These are phyloP conservation scores for Ottelia alismoides DNA, from an alignment of 106 monocot genomes.

Conservation along the genomic window DNA sequence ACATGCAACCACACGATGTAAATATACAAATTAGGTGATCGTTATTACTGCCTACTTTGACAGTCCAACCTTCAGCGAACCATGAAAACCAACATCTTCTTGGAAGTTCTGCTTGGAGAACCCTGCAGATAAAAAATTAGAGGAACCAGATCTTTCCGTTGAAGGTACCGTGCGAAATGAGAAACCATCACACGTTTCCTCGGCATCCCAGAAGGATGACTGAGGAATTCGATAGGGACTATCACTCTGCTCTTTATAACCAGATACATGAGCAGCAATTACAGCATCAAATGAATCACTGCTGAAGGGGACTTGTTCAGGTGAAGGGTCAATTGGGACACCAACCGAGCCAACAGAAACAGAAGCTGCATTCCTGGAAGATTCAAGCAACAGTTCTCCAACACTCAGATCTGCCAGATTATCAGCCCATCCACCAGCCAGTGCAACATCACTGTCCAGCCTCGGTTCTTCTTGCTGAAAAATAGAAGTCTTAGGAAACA, in stretches of 20 bases:
- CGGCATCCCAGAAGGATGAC: slow-evolving; percentile 54
- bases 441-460: slow-evolving; percentile 4
- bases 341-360: slow-evolving; percentile 10
- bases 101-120: too few species aligned
- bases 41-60: not conserved
- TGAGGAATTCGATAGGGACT: slow-evolving; percentile 13
- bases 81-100: slow-evolving; percentile 18
- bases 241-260: slow-evolving; percentile 14
- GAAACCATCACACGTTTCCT: slow-evolving; percentile 94
- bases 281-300: slow-evolving; percentile 92
- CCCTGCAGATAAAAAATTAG: not conserved
- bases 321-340: slow-evolving; percentile 11
- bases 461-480: slow-evolving; percentile 14
- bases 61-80: slow-evolving; percentile 34
- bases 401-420: slow-evolving; percentile 82
- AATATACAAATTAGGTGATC: not conserved
- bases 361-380: slow-evolving; percentile 39
- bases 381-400: slow-evolving; percentile 70
- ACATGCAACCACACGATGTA: not conserved
- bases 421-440: slow-evolving; percentile 76
- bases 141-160: not conserved
- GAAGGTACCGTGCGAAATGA: slow-evolving; percentile 30
- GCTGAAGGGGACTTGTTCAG: slow-evolving; percentile 30
- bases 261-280: slow-evolving; percentile 59
- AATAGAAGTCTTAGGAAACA: not conserved